Evolutionary conservation across 2,329 filamentous ascomycete genomes (phyloP).

Genomic region (Periconia sp.): DNA sequence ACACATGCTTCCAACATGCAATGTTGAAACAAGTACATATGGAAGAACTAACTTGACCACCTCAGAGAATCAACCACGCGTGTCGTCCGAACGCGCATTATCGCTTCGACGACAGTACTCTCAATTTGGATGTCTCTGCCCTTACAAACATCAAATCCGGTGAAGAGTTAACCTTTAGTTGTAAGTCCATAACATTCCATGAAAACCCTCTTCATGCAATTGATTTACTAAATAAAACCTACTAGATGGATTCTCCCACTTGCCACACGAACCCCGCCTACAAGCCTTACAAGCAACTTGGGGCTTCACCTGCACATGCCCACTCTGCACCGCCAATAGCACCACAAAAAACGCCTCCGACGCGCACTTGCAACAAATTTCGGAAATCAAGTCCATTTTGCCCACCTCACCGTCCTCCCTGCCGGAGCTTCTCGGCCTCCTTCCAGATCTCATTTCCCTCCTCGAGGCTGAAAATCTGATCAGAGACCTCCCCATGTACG

Average conservation of each 20-base stretch:
- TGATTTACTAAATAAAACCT: not conserved
- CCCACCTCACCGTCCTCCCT: slow-evolving; percentile 20
- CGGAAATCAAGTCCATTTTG: slow-evolving; percentile 23
- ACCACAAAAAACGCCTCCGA: slow-evolving; percentile 22
- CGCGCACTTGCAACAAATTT: slow-evolving; percentile 27
- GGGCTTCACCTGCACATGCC: slow-evolving; percentile 34
- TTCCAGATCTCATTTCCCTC: slow-evolving; percentile 26
- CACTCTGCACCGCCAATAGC: slow-evolving; percentile 26
- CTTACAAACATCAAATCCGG: slow-evolving; percentile 28
- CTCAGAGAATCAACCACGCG: slow-evolving; percentile 37
- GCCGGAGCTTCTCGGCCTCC: slow-evolving; percentile 22
- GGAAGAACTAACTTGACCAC: not conserved
- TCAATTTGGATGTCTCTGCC: slow-evolving; percentile 30
- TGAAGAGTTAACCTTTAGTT: slow-evolving; percentile 34
- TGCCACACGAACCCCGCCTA: slow-evolving; percentile 16
- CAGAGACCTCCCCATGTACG: slow-evolving; percentile 26
- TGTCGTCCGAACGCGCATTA: slow-evolving; percentile 38
- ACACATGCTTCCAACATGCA: no score
- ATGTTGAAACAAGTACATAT: not conserved
- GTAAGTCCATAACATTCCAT: slow-evolving; percentile 10
- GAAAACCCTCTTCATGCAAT: not conserved
- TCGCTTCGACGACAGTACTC: slow-evolving; percentile 32
- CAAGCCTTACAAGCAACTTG: slow-evolving; percentile 23
- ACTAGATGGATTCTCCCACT: slow-evolving; percentile 31
- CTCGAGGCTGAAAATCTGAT: slow-evolving; percentile 31